Base-by-base conservation (phyloP, 805 yeast species). In the Kluyveromyces aestuarii region DNA sequence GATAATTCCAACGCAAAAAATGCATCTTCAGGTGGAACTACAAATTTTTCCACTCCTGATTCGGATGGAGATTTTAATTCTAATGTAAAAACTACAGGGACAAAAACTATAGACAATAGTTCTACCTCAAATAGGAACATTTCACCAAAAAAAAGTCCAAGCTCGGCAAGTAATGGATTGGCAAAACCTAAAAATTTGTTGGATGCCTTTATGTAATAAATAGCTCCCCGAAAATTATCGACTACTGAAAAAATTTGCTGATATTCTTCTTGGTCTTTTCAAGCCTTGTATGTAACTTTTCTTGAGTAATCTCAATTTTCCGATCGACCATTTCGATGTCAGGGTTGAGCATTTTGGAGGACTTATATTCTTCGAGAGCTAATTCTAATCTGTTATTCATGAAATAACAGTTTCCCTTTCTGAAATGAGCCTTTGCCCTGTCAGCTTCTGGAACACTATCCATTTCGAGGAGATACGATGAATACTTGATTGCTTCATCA, bases 391-490 rank as follows among this genome's bases (percentile, higher is more conserved):
- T 73, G 27, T 72, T 76, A 50, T 73, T 57, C 9, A 70, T 72
- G 1, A 66, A 52, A 37, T 70, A 69, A 48, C 79, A 70, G 21
- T 63, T 66, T 0, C 82, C 87, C 52, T 73, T 72, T 66, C 88
- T 73, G 57, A 72, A 82, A 49, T 68, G 65, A 1, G 81, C 82
- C 58, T 82, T 82, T 1, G 85, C 84, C 56, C 59, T 63, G 41
- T 81, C 86, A 2, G 66, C 47, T 0, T 60, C 57, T 0, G 60
- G 50, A 1, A 66, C 58, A 33, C 60, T 59, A 1, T 69, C 72
- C 66, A 75, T 64, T 39, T 82, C 90, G 21, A 85, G 58, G 18
- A 84, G 57, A 56, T 68, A 84, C 0, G 74, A 69, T 16, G 82
- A 71, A 60, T 78, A 85, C 50, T 75, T 77, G 8, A 76, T 70